Base-by-base conservation (phyloP, 108 stramenopile genomes). In the Fistulifera solaris region DNA sequence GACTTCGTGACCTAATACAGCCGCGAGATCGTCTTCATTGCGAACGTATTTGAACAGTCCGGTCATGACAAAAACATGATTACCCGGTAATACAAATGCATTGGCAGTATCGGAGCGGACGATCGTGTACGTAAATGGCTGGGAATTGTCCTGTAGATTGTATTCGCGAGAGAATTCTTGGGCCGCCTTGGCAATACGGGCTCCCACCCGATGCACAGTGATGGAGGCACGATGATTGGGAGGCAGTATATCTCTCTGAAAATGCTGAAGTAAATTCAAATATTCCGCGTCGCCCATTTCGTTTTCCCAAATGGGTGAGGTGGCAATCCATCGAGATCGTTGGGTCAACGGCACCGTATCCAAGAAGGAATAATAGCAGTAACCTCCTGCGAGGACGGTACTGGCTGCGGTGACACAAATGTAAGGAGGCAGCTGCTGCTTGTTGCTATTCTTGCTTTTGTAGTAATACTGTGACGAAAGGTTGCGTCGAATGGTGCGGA, bases 21-120 rank as follows among this genome's bases (percentile, higher is more conserved):
- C 80, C 13, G 80, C 89, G n/a, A 90, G 49, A 49, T 90, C 89
- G 54, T 90, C 89, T 65, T 90, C 89, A 45, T 78, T 78, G 25
- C 62, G 69, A 0, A 66, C 74, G 63, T 77, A 87, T 15, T 64
- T 44, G 46, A 86, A 85, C 23, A 90, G 67, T 12, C 89, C 89
- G 10, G 89, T 83, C 52, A 76, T 56, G 61, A 76, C 74, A 73
- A 87, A 87, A 0, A 90, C 74, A 59, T 90, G 89, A 75, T 90
- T 90, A 10, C 74, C 74, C 10, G 89, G 89, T 27, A 90, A 51
- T 2, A 86, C 85, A 72, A 90, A 90, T 18, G 85, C 89, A 68
- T 90, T 90, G 39, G 89, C 89, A 44, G 65, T 61, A 14, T 77
- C 69, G 0, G 81, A 81, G 3, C 78, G 72, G 13, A 90, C 66